Conservation (phyloP, 2,329 filamentous ascomycete genomes). For the Colletotrichum sp. region DNA sequence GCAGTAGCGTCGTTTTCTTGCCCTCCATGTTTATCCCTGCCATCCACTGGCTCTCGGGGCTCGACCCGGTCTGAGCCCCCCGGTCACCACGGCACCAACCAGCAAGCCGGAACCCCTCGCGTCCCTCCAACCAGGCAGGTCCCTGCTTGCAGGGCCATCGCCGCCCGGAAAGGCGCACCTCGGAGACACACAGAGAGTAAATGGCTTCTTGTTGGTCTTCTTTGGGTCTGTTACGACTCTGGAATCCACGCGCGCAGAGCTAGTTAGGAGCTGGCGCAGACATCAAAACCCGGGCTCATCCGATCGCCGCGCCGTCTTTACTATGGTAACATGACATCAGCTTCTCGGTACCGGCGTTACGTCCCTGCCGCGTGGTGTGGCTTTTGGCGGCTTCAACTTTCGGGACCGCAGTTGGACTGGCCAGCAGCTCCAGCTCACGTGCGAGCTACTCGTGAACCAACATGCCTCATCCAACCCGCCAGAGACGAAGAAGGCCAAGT, state of each 20-base stretch:
- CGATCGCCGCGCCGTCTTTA: not conserved
- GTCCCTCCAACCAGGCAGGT: not conserved
- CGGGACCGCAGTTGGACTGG: not conserved
- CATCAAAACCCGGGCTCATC: not conserved
- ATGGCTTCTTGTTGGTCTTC: not conserved
- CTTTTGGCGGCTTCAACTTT: not conserved
- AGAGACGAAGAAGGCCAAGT: not conserved
- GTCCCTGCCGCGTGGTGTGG: not conserved
- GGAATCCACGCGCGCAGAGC: not conserved
- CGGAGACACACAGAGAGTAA: not conserved
- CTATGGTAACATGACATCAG: not conserved
- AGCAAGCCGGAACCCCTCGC: not conserved
- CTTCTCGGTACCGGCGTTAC: not conserved
- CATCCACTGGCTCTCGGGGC: not conserved
- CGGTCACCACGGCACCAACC: constrained; percentile 3
- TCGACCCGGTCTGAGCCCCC: not conserved
- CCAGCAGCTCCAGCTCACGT: not conserved
- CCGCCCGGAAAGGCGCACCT: not conserved
- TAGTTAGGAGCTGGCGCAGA: not conserved
- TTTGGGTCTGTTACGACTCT: not conserved
- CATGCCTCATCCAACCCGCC: not conserved
- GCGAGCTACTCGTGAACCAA: not conserved
- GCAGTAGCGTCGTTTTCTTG: constrained; percentile 14
- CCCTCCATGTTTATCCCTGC: not conserved
- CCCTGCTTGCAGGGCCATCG: not conserved